Evolutionary conservation across 2,329 filamentous ascomycete genomes (phyloP), one percentile per base, ranked within the genome.

Genomic region (Aureobasidium sp.): DNA sequence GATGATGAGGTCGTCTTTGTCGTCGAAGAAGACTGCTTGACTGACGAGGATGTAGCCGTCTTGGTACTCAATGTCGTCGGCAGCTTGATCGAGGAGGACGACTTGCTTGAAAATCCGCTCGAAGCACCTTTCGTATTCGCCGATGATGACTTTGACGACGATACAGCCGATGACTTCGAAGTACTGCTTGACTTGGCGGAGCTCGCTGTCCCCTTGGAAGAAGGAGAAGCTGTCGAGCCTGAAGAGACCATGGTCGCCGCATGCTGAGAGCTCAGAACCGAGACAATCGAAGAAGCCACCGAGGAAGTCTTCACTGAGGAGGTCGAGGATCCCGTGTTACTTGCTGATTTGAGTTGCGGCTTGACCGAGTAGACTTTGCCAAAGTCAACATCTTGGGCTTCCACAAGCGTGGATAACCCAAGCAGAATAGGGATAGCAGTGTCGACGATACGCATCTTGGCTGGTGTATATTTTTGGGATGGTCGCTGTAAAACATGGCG

Each of bases 331-430:
- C 0, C 16, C 13, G 16, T 51, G 14, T 51, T 51, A 7, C 39
- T 62, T 16, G 50, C 48, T 1, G 60, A 48, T 42, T 62, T 62
- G 25, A 49, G 29, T 41, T 54, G 44, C 11, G 60, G 60, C 41
- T 57, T 62, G 42, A 14, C 51, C 10, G 60, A 57, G 14, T 62
- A 62, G 44, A 62, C 36, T 42, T 62, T 32, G 51, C 25, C 30
- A 39, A 62, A 62, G 36, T 62, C 51, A 3, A 62, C 37, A 27
- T 53, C n/a, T 51, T 62, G 60, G 13, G 51, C 60, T 37, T 58
- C 60, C 30, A 37, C 60, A 16, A 62, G 36, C 1, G 60, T 16
- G 16, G 60, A 57, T 36, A 62, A 50, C 9, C 50, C 51, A 16
- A 25, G 42, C 11, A 62, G n/a, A 11, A 62, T 16, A 7, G 60